phyloP scores from a whole-genome alignment of 2,329 filamentous ascomycete genomes.

The Beauveria medogensis region DNA sequence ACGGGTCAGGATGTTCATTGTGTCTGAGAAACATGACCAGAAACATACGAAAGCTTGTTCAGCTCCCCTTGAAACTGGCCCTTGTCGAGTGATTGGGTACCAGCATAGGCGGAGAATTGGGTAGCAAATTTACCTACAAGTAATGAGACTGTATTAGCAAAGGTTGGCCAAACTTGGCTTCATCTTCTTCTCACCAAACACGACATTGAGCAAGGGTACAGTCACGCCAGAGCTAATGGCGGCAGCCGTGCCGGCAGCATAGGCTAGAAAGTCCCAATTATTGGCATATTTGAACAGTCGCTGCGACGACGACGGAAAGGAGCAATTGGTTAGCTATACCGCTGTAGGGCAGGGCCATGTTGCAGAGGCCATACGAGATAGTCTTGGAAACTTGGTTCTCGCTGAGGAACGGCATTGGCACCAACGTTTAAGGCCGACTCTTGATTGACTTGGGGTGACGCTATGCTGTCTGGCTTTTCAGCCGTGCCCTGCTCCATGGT shows the following conservation, averaged over 20 bases:
- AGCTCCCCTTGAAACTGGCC: background rate
- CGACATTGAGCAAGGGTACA: constrained; percentile 50
- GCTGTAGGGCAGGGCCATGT: background rate
- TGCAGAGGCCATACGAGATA: constrained; percentile 22
- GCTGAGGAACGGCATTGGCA: constrained; percentile 23
- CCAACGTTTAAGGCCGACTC: background rate
- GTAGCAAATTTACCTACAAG: constrained; percentile 39
- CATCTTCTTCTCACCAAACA: constrained; percentile 36
- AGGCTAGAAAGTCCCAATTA: constrained; percentile 42
- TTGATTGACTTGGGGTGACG: background rate
- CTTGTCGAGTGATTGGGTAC: background rate
- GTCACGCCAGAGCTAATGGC: constrained; percentile 46
- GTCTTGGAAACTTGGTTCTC: constrained; percentile 33
- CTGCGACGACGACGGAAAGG: constrained; percentile 17
- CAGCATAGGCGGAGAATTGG: constrained; percentile 19
- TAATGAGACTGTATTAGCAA: constrained; percentile 14
- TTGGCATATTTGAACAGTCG: constrained; percentile 49
- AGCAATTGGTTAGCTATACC: background rate
- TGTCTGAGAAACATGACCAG: no score
- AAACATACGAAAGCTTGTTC: background rate
- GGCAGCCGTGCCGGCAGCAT: constrained; percentile 34
- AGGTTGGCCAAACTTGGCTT: background rate
- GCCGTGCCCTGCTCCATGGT: background rate
- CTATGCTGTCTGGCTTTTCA: background rate
- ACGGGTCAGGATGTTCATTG: no score